Evolutionary conservation across 2,329 filamentous ascomycete species (phyloP).

Genomic region (Neoascochyta sp.): DNA sequence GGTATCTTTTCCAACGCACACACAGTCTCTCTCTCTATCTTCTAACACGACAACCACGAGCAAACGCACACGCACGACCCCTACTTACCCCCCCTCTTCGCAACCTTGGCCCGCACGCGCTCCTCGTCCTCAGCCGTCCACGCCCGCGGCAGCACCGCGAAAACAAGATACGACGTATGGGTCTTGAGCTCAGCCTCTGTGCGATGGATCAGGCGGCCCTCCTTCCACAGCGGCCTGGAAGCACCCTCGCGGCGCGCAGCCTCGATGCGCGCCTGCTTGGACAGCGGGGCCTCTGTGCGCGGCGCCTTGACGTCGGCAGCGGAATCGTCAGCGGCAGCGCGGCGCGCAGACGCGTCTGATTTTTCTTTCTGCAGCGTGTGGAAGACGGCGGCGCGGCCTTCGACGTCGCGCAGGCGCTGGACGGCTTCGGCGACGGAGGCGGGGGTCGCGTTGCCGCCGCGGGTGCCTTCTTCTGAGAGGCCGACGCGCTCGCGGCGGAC

Average conservation of each 20-base stretch:
- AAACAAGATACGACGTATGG: slow-evolving; percentile 95
- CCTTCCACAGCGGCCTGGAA: slow-evolving; percentile 55
- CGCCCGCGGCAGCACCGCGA: slow-evolving; percentile 80
- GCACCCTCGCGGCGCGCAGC: slow-evolving; percentile 26
- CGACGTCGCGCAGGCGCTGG: slow-evolving; percentile 66
- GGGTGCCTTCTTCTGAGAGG: slow-evolving; percentile 61
- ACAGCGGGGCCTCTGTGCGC: slow-evolving; percentile 23
- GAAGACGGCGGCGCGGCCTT: slow-evolving; percentile 64
- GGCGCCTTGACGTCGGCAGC: slow-evolving; percentile 18
- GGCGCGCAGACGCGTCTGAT: slow-evolving; percentile 43
- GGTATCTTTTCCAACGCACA: too few relatives aligned
- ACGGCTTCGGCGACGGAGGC: slow-evolving; percentile 78
- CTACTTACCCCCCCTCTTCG: too few relatives aligned
- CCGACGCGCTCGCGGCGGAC: slow-evolving; percentile 79
- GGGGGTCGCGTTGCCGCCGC: slow-evolving; percentile 66
- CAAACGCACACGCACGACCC: not conserved
- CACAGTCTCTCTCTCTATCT: too few relatives aligned
- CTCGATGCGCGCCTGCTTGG: slow-evolving; percentile 31
- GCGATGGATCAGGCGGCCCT: slow-evolving; percentile 74
- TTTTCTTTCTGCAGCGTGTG: slow-evolving; percentile 47
- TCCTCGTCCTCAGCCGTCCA: slow-evolving; percentile 83
- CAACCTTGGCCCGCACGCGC: slow-evolving; percentile 52
- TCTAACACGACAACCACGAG: too few relatives aligned
- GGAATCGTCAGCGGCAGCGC: slow-evolving; percentile 34
- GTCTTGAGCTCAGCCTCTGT: slow-evolving; percentile 88